Evolutionary conservation across 2,329 filamentous ascomycete species (phyloP), one percentile per base, ranked within the genome.

Genomic region (Hypoxylon sp.): DNA sequence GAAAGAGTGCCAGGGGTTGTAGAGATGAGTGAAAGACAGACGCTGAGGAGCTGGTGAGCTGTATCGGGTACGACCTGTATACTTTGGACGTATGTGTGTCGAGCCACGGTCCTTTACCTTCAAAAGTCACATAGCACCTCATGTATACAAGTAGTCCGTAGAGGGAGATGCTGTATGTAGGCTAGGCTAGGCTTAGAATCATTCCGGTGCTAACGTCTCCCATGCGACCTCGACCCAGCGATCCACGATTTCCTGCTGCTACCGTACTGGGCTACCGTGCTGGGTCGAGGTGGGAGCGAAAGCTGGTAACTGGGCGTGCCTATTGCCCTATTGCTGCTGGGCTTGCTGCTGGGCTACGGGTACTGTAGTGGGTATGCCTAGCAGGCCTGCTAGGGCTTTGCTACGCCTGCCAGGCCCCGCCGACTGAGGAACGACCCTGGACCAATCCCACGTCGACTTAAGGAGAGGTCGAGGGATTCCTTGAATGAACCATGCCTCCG

Each of bases 181-280:
- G 49, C 60, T 63, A 63, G 45, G 24, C 60, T 59, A 54, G 43
- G 58, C 58, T 64, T 52, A 52, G 61, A 56, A 62, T 23, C 48
- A 56, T 62, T 59, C 61, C 61, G 61, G 58, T 62, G 61, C 61
- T 61, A 63, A 38, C 24, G 55, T 27, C n/a, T n/a, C n/a, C 48
- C 46, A 54, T 58, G 49, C 50, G 48, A 63, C 56, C 52, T 42
- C 50, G 48, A 63, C 56, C 52, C 46, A 46, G 57, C 56, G 60
- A 63, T 63, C 60, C 60, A 62, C 60, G 55, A 48, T 50, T 62
- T n/a, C n/a, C n/a, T n/a, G n/a, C n/a, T n/a, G n/a, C n/a, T n/a
- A n/a, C n/a, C n/a, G n/a, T n/a, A n/a, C n/a, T n/a, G n/a, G n/a
- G n/a, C n/a, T n/a, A n/a, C n/a, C n/a, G n/a, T n/a, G n/a, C n/a